These are phyloP conservation scores for Herpetospermum pedunculosum DNA, from an alignment of 306 rosid genomes.

Conservation along the genomic window DNA sequence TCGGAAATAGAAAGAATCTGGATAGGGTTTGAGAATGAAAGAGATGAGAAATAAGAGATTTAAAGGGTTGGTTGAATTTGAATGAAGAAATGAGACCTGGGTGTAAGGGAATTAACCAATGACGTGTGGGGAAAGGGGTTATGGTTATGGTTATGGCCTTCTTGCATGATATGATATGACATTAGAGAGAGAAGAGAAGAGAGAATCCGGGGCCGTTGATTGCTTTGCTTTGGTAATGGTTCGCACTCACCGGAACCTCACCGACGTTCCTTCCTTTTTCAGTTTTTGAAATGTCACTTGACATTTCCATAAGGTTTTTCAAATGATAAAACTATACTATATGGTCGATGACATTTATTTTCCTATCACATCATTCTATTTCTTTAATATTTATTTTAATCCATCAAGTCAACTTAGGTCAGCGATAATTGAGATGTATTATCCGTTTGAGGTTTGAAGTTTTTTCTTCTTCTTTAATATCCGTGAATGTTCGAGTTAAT, in stretches of 20 bases:
- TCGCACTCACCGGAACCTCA: background rate
- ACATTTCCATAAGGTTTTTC: background rate
- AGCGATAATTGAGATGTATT: too few species aligned
- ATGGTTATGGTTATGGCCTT: constrained; percentile 23
- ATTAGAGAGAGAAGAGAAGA: background rate
- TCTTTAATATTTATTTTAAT: too few species aligned
- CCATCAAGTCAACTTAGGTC: too few species aligned
- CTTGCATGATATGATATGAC: constrained; percentile 79
- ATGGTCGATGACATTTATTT: too few species aligned
- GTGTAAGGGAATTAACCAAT: constrained; percentile 32
- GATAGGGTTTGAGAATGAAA: too few species aligned
- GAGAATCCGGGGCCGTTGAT: background rate
- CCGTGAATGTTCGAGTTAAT: too few species aligned
- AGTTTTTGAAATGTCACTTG: background rate
- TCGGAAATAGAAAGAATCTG: background rate
- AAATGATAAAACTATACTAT: too few species aligned
- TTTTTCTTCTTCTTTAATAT: too few species aligned
- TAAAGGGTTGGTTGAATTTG: constrained; percentile 5
- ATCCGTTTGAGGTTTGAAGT: too few species aligned
- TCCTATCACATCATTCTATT: too few species aligned
- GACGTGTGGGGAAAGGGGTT: constrained; percentile 37
- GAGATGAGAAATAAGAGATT: background rate
- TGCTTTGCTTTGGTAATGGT: background rate
- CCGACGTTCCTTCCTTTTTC: background rate
- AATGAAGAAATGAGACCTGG: constrained; percentile 51